Evolutionary conservation across 2,329 filamentous ascomycete genomes (phyloP).

Genomic region (Nigrograna mackinnonii): DNA sequence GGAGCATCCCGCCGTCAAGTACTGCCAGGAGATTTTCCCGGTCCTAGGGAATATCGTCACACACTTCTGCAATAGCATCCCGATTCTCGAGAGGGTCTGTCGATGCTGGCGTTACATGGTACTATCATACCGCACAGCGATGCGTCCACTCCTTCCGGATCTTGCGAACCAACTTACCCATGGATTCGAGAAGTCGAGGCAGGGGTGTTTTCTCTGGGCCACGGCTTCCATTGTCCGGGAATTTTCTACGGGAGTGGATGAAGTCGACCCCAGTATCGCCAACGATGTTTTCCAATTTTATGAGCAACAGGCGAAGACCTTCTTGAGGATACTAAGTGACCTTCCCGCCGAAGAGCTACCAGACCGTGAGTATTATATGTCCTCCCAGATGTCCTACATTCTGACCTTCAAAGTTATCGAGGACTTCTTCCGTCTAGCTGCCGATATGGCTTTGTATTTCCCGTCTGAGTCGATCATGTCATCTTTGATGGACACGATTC

Average conservation of each 20-base stretch:
- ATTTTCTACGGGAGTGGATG: constrained; percentile 87
- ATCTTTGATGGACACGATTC: constrained; percentile 76
- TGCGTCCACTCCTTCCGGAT: constrained; percentile 79
- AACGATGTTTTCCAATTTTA: constrained; percentile 93
- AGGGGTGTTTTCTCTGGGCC: constrained; percentile 99
- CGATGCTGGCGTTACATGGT: constrained; percentile 97
- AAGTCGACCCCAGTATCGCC: constrained; percentile 79
- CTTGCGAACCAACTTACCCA: constrained; percentile 87
- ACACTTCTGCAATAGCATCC: constrained; percentile 81
- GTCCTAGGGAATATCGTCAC: constrained; percentile 84
- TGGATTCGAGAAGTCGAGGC: constrained; percentile 82
- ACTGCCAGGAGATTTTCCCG: constrained; percentile 92
- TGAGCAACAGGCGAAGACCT: constrained; percentile 87
- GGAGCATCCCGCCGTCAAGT: constrained; percentile 90
- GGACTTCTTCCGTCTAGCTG: constrained; percentile 92
- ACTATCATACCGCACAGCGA: constrained; percentile 89
- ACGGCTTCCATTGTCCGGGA: constrained; percentile 93
- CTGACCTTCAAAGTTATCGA: constrained; percentile 69
- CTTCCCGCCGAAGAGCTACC: constrained; percentile 77
- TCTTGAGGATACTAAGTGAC: constrained; percentile 87
- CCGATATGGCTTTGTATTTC: constrained; percentile 92
- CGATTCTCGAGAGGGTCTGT: constrained; percentile 91
- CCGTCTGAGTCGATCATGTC: constrained; percentile 82
- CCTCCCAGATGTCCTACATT: background rate
- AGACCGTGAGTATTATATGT: constrained; percentile 52